Evolutionary conservation across 2,329 filamentous ascomycete genomes (phyloP), one percentile per base, ranked within the genome.

Genomic region (Xylaria multiplex): DNA sequence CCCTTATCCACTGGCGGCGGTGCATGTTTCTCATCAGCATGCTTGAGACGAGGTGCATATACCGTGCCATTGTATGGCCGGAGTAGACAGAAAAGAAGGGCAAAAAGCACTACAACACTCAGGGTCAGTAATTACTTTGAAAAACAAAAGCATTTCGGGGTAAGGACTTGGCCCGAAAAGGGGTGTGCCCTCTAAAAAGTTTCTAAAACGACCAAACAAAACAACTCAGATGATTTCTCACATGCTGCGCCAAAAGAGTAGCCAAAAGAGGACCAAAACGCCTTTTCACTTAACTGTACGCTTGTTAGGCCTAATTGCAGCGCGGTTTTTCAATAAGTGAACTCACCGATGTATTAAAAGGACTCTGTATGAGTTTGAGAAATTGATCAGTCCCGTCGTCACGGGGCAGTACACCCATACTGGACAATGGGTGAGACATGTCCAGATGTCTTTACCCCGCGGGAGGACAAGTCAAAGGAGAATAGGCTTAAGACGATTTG

Each of bases 31-130:
- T 65, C 65, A 16, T 69, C 93, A 75, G 93, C 91, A 83, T 97
- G 90, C 77, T 96, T 96, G 46, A 96, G 83, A 77, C 95, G 93
- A 46, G 95, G 95, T 1, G 95, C 93, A 80, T 97, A 98, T 55
- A 72, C 70, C 3, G 69, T 86, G 65, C 90, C 91, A 79, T 97
- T 94, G 79, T 93, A 93, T 3, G 95, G 95, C 63, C 95, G 91
- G 64, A 97, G 84, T 73, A 97, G 81, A 70, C 92, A 97, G 84
- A 97, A 97, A 69, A 89, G 80, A 64, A 96, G 77, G 69, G 92
- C 89, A 71, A 97, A 89, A 69, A 89, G 82, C 67, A 86, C 53
- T 55, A 13, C 7, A 54, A 43, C 22, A 42, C 22, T 45, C 22
- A 2, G 22, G 16, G 37, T 55, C 22, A 55, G 24, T 30, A 43